phyloP scores from a whole-genome alignment of 2,329 filamentous ascomycete species.

The Pleoardoris graminearum region DNA sequence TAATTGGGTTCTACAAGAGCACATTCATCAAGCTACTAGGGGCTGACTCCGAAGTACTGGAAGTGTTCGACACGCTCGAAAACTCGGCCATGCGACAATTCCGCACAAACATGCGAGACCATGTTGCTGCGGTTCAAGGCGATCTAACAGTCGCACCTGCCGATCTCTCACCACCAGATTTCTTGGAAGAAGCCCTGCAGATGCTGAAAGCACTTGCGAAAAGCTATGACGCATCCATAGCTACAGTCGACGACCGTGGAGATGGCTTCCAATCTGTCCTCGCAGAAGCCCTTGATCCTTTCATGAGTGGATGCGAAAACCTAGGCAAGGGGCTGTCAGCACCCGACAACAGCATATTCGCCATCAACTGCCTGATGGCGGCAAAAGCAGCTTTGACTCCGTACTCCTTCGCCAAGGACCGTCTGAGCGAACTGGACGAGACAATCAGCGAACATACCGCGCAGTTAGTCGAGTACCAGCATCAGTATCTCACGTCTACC shows the following conservation, averaged over 20 bases:
- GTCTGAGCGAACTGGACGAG: constrained; percentile 60
- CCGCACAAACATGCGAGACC: constrained; percentile 76
- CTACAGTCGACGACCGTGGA: constrained; percentile 58
- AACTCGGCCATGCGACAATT: constrained; percentile 81
- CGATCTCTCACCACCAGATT: constrained; percentile 78
- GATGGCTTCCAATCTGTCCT: constrained; percentile 76
- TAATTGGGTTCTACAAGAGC: constrained; percentile 84
- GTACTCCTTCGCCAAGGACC: constrained; percentile 66
- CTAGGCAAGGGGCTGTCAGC: constrained; percentile 64
- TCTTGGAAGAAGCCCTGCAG: constrained; percentile 78
- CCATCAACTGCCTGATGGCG: constrained; percentile 70
- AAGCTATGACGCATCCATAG: constrained; percentile 81
- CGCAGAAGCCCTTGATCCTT: constrained; percentile 81
- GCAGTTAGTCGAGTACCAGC: constrained; percentile 69
- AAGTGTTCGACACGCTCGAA: constrained; percentile 69
- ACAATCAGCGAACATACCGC: constrained; percentile 59
- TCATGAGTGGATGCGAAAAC: constrained; percentile 73
- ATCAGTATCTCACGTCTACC: constrained; percentile 70
- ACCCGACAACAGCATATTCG: constrained; percentile 68
- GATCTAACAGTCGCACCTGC: constrained; percentile 70
- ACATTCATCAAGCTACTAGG: constrained; percentile 84
- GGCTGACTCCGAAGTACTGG: constrained; percentile 67
- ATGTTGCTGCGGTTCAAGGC: constrained; percentile 72
- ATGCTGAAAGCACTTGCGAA: constrained; percentile 78
- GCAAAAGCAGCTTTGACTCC: constrained; percentile 59